phyloP scores from a whole-genome alignment of 1,284 basidiomycete genomes.

The Cryptococcus jaspeensis region DNA sequence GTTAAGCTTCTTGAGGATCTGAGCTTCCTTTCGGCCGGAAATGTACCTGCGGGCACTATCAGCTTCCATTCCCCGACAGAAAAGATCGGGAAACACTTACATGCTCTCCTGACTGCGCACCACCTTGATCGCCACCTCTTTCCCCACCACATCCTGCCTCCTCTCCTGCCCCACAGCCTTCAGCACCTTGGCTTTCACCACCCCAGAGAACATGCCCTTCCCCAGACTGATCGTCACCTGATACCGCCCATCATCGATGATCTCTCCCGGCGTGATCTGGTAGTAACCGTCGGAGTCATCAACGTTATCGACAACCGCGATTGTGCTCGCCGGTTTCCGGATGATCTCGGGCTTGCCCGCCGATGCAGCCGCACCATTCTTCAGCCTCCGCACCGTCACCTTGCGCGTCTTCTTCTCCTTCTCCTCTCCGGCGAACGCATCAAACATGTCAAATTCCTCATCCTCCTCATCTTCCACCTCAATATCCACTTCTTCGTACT shows the following conservation, averaged over 20 bases:
- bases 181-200: conserved; percentile 84
- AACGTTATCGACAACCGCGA: conserved; percentile 55
- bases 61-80: neutral
- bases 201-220: conserved; percentile 98
- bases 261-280: conserved; percentile 88
- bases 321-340: conserved; percentile 57
- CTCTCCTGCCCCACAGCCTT: conserved; percentile 62
- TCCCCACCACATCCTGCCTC: conserved; percentile 55
- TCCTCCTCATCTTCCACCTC: conserved; percentile 58
- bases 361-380: conserved; percentile 61
- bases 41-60: conserved; percentile 67
- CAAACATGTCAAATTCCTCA: conserved; percentile 90
- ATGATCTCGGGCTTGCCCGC: conserved; percentile 76
- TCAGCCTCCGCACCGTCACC: conserved; percentile 54
- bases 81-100: conserved; percentile 56
- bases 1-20: conserved; percentile 80
- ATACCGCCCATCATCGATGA: conserved; percentile 87
- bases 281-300: conserved; percentile 94
- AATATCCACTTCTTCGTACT: conserved; percentile 61
- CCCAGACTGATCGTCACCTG: conserved; percentile 93
- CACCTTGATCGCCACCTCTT: conserved; percentile 97
- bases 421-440: conserved; percentile 59
- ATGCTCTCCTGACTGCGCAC: conserved; percentile 95
- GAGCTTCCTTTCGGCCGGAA: conserved; percentile 88
- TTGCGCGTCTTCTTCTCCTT: conserved; percentile 59